These are phyloP conservation scores for Scenedesmus sp. DNA, from an alignment of 163 green algal species.

Conservation along the genomic window DNA sequence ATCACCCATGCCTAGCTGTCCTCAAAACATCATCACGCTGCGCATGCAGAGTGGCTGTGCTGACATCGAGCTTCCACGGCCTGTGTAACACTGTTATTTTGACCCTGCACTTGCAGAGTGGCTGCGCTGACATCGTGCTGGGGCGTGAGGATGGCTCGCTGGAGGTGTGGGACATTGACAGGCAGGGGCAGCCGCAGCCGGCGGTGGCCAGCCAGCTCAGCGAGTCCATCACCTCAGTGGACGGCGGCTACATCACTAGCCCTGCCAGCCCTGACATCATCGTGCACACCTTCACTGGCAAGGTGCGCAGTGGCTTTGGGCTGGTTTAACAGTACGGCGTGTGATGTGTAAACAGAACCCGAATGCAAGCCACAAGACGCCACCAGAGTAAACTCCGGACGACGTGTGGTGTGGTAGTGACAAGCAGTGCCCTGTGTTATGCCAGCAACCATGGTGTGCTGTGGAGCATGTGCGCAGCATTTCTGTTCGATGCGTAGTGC, in stretches of 20 bases:
- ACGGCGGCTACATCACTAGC: slow-evolving; percentile 75
- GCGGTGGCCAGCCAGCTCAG: slow-evolving; percentile 54
- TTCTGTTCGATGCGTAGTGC: no score
- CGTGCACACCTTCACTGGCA: slow-evolving; percentile 82
- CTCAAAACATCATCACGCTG: no score
- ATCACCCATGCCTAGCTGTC: no score
- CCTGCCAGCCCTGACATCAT: slow-evolving; percentile 70
- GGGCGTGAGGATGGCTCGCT: slow-evolving; percentile 78
- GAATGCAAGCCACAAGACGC: no score
- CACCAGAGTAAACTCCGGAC: no score
- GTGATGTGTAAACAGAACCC: no score
- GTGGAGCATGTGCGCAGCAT: not conserved
- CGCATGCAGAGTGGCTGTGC: no score
- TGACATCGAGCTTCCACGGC: no score
- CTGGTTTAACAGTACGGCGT: no score
- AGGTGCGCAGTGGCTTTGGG: slow-evolving; percentile 49
- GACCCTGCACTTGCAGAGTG: slow-evolving; percentile 31
- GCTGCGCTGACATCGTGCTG: slow-evolving; percentile 73
- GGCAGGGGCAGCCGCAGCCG: slow-evolving; percentile 61
- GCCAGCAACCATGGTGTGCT: not conserved
- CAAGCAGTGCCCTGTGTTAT: no score
- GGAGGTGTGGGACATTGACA: slow-evolving; percentile 76
- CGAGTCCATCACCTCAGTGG: slow-evolving; percentile 74
- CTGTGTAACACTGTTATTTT: not conserved
- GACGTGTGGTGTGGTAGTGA: no score